phyloP scores from a whole-genome alignment of 176 grass and related monocot genomes.

The Carex littledalei region DNA sequence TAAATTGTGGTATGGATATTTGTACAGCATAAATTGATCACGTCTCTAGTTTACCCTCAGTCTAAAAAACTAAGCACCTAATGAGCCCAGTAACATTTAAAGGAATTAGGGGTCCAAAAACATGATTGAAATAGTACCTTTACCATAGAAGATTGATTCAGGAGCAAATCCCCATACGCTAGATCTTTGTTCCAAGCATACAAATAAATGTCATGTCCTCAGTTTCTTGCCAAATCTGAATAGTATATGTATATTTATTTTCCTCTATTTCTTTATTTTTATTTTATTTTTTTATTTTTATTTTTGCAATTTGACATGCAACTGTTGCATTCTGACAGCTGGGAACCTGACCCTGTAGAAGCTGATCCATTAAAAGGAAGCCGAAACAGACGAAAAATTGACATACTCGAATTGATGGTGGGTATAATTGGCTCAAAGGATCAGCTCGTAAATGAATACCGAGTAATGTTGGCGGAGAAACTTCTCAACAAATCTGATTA shows the following conservation, averaged over 20 bases:
- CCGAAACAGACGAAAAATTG: slow-evolving; percentile 85
- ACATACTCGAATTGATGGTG: slow-evolving; percentile 95
- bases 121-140: neutral
- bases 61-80: neutral
- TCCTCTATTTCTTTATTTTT: slow-evolving; percentile 8
- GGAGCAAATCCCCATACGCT: neutral
- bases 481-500: slow-evolving; percentile 92
- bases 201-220: neutral
- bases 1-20: no score
- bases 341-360: slow-evolving; percentile 91
- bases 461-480: slow-evolving; percentile 96
- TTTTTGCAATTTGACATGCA: slow-evolving; percentile 26
- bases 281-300: neutral
- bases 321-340: slow-evolving; percentile 43
- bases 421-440: slow-evolving; percentile 97
- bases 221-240: neutral
- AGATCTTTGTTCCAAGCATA: slow-evolving; percentile 7
- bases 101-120: neutral
- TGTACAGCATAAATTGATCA: neutral
- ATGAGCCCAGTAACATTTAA: neutral
- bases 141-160: neutral
- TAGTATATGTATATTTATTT: neutral
- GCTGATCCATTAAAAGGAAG: slow-evolving; percentile 89
- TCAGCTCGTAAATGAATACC: slow-evolving; percentile 91
- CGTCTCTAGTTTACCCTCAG: neutral